Evolutionary conservation across 805 yeast genomes (phyloP), one percentile per base, ranked within the genome.

Genomic region (Pichia gijzeniarum): DNA sequence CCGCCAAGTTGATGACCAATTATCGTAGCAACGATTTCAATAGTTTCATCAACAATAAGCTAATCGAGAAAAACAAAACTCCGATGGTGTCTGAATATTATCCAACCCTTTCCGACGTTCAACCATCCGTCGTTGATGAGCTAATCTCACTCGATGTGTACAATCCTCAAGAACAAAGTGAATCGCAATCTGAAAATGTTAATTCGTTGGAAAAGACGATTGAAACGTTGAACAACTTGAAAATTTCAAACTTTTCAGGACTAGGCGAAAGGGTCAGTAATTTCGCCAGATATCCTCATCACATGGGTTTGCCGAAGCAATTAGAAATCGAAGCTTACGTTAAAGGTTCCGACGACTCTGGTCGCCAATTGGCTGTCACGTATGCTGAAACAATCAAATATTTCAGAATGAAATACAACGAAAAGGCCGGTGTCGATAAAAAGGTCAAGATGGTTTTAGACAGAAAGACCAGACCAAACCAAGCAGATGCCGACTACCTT

Each of bases 291-390:
- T 77, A 77, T 53, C 88, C 89, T 32, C 77, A 76, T 57, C 52
- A 53, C 4, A 83, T 79, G 73, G 96, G 95, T 27, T 72, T 93
- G 53, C 98, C 98, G 42, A 70, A 77, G 12, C 87, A 85, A 63
- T 51, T 61, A 32, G 84, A 79, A 48, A 72, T 91, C 47, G 75
- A 74, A 56, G 68, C 70, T 41, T 86, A 75, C 62, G 77, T 90
- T 45, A 77, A 78, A 27, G 95, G 95, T 17, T 35, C 39, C 21
- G 51, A 90, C 46, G 74, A 74, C 55, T 69, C 69, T 41, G 85
- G 75, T 61, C 77, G 88, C 44, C 76, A 77, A 25, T 93, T 30
- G 12, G 17, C 36, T 7, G 83, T 82, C 16, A 80, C 91, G 2
- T 80, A 76, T 48, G 63, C 67, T 39, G 95, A 85, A 53, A 83